phyloP scores from a whole-genome alignment of 192 early-diverging fungal species.

The Coemansia sp. region DNA sequence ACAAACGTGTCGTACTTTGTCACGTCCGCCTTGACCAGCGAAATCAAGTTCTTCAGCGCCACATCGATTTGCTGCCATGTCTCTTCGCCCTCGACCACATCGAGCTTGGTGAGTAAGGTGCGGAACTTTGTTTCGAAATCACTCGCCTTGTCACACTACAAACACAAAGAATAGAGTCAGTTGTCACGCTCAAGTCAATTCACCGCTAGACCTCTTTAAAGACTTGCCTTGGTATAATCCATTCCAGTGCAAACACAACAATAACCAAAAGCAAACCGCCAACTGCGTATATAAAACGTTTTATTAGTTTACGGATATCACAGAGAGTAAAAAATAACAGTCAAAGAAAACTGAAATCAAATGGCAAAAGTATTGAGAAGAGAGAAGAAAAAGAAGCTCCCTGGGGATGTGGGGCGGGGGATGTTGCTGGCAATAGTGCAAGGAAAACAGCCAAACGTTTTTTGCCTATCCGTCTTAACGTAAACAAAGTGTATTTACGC shows the following conservation, averaged over 20 bases:
- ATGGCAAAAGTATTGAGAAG: slow-evolving; percentile 1
- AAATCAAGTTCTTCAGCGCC: slow-evolving; percentile 55
- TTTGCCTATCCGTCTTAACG: not conserved
- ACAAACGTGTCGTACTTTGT: slow-evolving; percentile 51
- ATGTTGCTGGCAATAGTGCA: too few relatives aligned
- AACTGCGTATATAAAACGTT: not conserved
- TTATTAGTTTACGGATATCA: slow-evolving; percentile 6
- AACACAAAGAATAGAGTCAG: too few relatives aligned
- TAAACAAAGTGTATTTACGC: slow-evolving; percentile 15
- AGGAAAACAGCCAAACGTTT: not conserved
- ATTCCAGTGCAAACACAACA: slow-evolving; percentile 17
- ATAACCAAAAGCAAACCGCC: not conserved
- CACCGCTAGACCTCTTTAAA: not conserved
- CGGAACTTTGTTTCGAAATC: slow-evolving; percentile 54
- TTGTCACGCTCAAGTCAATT: too few relatives aligned
- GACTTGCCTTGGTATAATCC: slow-evolving; percentile 50
- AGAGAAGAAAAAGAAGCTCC: not conserved
- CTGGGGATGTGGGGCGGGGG: slow-evolving; percentile 1
- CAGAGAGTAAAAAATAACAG: slow-evolving; percentile 4
- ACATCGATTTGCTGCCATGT: slow-evolving; percentile 68
- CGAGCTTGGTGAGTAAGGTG: slow-evolving; percentile 40
- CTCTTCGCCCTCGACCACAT: slow-evolving; percentile 63
- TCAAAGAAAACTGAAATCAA: slow-evolving; percentile 10
- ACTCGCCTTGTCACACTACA: slow-evolving; percentile 50
- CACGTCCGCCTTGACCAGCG: slow-evolving; percentile 48